These are phyloP conservation scores for Suhomyces kunorum DNA, from an alignment of 1,139 yeast genomes.

Conservation along the genomic window DNA sequence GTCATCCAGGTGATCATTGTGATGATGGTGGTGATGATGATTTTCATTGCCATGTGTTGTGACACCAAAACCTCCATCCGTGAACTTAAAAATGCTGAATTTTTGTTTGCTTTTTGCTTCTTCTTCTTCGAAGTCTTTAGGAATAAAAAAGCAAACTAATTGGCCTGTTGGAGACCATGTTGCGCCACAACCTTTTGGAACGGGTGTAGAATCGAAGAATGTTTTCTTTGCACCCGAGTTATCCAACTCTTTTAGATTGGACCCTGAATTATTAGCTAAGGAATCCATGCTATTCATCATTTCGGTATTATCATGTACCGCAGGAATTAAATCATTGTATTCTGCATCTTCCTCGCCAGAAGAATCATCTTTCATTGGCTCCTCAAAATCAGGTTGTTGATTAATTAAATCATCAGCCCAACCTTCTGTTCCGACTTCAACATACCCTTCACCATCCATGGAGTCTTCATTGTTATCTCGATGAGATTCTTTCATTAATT, in stretches of 20 bases:
- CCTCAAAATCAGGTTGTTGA: slow-evolving; percentile 33
- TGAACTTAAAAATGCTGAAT: slow-evolving; percentile 39
- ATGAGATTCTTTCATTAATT: slow-evolving; percentile 24
- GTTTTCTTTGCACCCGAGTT: slow-evolving; percentile 15
- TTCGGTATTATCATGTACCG: slow-evolving; percentile 24
- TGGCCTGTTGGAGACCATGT: slow-evolving; percentile 80
- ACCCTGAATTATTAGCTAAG: slow-evolving; percentile 3
- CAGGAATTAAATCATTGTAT: slow-evolving; percentile 37
- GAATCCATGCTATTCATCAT: slow-evolving; percentile 13
- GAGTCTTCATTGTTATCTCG: slow-evolving; percentile 25
- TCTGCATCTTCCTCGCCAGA: slow-evolving; percentile 39
- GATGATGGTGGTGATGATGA: slow-evolving; percentile 10
- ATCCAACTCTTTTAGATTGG: slow-evolving; percentile 3
- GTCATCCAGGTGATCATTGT: not conserved
- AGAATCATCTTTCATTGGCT: slow-evolving; percentile 30
- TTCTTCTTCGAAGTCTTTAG: slow-evolving; percentile 42
- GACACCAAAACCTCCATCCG: slow-evolving; percentile 41
- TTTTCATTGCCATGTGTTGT: slow-evolving; percentile 20
- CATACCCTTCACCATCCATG: slow-evolving; percentile 20
- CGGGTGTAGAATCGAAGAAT: slow-evolving; percentile 75
- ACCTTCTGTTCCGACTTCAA: slow-evolving; percentile 44
- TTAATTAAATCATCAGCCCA: slow-evolving; percentile 49
- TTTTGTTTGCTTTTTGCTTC: slow-evolving; percentile 32
- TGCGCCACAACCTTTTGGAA: slow-evolving; percentile 94
- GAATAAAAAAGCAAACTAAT: slow-evolving; percentile 80